Evolutionary conservation across 2,329 filamentous ascomycete species (phyloP).

Genomic region (Paraphoma chrysanthemicola): DNA sequence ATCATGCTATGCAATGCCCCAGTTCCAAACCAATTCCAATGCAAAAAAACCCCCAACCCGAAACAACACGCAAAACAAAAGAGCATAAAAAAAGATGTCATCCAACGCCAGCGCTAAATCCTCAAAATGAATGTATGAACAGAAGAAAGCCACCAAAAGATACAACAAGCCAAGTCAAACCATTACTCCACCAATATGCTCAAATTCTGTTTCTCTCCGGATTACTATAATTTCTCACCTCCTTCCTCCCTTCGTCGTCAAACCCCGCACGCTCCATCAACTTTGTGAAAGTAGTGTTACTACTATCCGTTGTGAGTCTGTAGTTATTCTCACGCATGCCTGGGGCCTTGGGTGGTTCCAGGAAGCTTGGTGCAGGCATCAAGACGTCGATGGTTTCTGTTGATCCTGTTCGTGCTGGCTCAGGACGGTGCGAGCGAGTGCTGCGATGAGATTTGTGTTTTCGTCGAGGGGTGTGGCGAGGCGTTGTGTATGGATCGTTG

Average conservation of each 20-base stretch:
- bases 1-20: no score
- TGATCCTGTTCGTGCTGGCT: slow-evolving; percentile 38
- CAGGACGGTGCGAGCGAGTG: slow-evolving; percentile 17
- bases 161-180: background rate
- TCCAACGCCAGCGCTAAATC: slow-evolving; percentile 21
- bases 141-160: background rate
- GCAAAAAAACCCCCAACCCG: background rate
- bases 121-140: slow-evolving; percentile 8
- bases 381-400: slow-evolving; percentile 55
- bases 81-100: background rate
- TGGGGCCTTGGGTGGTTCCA: slow-evolving; percentile 39
- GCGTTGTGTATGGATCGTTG: slow-evolving; percentile 42
- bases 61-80: slow-evolving; percentile 1
- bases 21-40: no score
- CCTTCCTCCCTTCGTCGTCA: slow-evolving; percentile 36
- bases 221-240: slow-evolving; percentile 35
- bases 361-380: slow-evolving; percentile 48
- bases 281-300: slow-evolving; percentile 49
- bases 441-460: slow-evolving; percentile 24
- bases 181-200: background rate
- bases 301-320: slow-evolving; percentile 37
- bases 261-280: slow-evolving; percentile 53
- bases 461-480: slow-evolving; percentile 32
- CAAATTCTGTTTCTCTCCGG: slow-evolving; percentile 3
- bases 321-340: slow-evolving; percentile 36